These are phyloP conservation scores for Oenanthe javanica DNA, from an alignment of 140 eudicot genomes.

Conservation along the genomic window DNA sequence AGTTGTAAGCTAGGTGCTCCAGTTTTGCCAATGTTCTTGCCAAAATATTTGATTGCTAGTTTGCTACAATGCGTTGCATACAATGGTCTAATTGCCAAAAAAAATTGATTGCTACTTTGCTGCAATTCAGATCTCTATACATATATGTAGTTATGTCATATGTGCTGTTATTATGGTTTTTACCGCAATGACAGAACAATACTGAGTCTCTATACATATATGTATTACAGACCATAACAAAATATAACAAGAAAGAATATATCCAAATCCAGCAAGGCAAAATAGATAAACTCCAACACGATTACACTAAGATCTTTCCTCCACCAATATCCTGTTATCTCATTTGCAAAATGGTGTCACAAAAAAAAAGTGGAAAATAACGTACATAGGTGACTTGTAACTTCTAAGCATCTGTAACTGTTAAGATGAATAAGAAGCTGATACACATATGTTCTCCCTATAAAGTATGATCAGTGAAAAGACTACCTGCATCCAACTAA, in stretches of 20 bases:
- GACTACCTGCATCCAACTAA: constrained; percentile 7
- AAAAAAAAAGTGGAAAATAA: background rate
- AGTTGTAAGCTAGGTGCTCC: too few relatives aligned
- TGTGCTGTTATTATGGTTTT: background rate
- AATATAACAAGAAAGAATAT: background rate
- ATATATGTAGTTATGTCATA: background rate
- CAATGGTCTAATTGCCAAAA: too few relatives aligned
- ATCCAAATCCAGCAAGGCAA: background rate
- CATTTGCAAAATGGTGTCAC: background rate
- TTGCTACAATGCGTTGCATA: too few relatives aligned
- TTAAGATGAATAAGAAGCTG: background rate
- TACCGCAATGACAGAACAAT: background rate
- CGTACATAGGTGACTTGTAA: background rate
- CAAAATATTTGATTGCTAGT: too few relatives aligned
- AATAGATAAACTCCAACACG: background rate
- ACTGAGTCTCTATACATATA: too few relatives aligned
- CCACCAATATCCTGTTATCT: background rate
- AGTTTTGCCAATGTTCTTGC: background rate
- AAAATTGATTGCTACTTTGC: too few relatives aligned
- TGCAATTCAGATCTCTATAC: too few relatives aligned
- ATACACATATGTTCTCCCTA: background rate
- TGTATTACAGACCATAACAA: background rate
- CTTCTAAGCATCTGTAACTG: background rate
- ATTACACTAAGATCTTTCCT: background rate
- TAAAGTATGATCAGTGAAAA: background rate